phyloP scores from a whole-genome alignment of 306 rosid species.

The Prunus armeniaca region DNA sequence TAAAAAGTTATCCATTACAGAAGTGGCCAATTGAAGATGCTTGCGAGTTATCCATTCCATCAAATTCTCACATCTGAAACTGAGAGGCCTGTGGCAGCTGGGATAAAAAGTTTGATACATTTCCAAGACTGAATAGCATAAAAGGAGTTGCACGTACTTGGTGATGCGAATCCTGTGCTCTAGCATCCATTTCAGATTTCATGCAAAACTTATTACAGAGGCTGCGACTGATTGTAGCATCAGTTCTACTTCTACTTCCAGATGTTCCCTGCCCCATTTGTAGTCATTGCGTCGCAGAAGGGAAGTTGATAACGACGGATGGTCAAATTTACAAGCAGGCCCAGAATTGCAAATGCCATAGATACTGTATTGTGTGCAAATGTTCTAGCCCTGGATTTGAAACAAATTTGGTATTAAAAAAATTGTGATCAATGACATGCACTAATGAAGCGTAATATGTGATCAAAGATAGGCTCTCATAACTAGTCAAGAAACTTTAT shows the following conservation, averaged over 20 bases:
- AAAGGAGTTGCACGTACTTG: not conserved
- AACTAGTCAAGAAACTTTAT: not conserved
- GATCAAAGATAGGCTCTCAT: not conserved
- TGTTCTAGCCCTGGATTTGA: slow-evolving; percentile 64
- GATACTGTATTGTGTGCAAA: slow-evolving; percentile 72
- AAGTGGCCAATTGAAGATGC: too few species aligned
- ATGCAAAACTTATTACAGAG: slow-evolving; percentile 31
- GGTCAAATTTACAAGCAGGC: slow-evolving; percentile 87
- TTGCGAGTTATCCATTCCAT: too few species aligned
- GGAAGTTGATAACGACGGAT: slow-evolving; percentile 50
- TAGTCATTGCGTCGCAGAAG: slow-evolving; percentile 31
- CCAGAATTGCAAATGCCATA: slow-evolving; percentile 94
- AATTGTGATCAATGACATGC: not conserved
- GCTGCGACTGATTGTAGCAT: slow-evolving; percentile 35
- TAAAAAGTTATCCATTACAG: not conserved
- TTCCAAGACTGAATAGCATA: slow-evolving; percentile 1
- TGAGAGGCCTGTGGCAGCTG: slow-evolving; percentile 19
- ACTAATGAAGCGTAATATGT: not conserved
- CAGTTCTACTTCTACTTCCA: slow-evolving; percentile 44
- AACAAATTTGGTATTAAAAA: slow-evolving; percentile 7
- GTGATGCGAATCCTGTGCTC: slow-evolving; percentile 40
- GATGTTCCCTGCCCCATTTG: slow-evolving; percentile 42
- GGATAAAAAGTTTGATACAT: slow-evolving; percentile 32
- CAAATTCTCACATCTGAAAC: too few species aligned
- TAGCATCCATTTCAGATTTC: slow-evolving; percentile 18